Conservation (phyloP, 352 stramenopile species). For the Thalassiosira exigua region DNA sequence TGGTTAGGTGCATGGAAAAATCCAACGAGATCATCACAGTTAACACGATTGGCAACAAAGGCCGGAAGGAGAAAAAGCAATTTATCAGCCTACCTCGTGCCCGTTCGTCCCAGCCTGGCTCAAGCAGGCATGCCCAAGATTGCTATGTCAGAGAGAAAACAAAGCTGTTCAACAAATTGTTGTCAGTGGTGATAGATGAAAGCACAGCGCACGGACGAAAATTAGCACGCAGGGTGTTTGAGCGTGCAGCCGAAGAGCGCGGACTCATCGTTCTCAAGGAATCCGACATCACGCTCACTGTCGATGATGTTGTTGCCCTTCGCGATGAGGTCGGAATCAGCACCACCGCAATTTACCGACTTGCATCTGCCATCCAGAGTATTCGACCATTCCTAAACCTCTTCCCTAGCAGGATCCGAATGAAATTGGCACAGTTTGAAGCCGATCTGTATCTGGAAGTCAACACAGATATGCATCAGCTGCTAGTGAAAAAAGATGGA, state of each 20-base stretch:
- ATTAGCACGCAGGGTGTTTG: neutral
- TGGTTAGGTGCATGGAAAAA: too few relatives aligned
- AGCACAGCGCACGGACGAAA: neutral
- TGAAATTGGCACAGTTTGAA: constrained; percentile 1
- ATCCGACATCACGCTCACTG: too few relatives aligned
- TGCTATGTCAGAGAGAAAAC: too few relatives aligned
- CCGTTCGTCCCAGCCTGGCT: too few relatives aligned
- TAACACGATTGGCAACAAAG: too few relatives aligned
- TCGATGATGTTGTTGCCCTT: neutral
- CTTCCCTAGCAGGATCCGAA: neutral
- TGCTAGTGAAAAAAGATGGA: constrained; percentile 13
- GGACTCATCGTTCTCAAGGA: too few relatives aligned
- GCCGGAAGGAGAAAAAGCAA: too few relatives aligned
- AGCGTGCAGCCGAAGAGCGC: neutral
- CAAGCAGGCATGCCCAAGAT: too few relatives aligned
- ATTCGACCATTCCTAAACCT: neutral
- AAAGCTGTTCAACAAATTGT: too few relatives aligned
- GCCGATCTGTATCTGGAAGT: neutral
- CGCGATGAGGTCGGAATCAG: neutral
- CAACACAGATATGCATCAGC: neutral
- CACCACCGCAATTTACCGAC: constrained; percentile 3
- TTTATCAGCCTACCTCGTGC: too few relatives aligned
- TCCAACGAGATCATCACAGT: too few relatives aligned
- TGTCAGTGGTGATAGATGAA: too few relatives aligned
- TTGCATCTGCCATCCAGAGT: neutral